Conservation (phyloP, 2,329 filamentous ascomycete genomes). For the Fusarium circinatum region DNA sequence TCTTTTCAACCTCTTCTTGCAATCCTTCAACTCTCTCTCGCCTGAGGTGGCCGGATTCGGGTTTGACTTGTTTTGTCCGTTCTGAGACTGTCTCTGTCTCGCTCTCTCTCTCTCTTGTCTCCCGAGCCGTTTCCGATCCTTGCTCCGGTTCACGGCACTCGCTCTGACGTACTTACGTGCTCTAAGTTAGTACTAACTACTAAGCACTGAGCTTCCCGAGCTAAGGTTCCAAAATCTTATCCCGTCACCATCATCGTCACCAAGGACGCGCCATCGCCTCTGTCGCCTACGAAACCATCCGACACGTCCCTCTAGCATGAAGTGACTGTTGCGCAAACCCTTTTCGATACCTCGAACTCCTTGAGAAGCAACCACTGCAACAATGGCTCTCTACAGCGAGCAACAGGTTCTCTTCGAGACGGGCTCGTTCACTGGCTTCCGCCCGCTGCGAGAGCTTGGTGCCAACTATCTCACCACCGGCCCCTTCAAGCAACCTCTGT, state of each 20-base stretch:
- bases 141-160: constrained; percentile 10
- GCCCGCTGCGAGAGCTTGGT: constrained; percentile 61
- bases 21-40: constrained; percentile 5
- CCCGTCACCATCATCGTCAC: constrained; percentile 3
- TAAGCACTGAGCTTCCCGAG: constrained; percentile 27
- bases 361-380: constrained; percentile 17
- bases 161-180: constrained; percentile 19
- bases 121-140: constrained; percentile 13
- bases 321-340: constrained; percentile 60
- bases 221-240: constrained; percentile 17
- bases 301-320: constrained; percentile 36
- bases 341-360: constrained; percentile 2
- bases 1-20: neutral
- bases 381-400: constrained; percentile 47
- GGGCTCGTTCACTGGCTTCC: constrained; percentile 70
- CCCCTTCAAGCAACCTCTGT: constrained; percentile 75
- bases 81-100: constrained; percentile 10
- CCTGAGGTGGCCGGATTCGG: constrained; percentile 18
- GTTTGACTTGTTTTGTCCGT: neutral
- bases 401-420: constrained; percentile 64
- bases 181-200: neutral
- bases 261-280: constrained; percentile 29
- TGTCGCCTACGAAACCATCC: constrained; percentile 5
- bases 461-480: constrained; percentile 69
- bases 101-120: neutral